These are phyloP conservation scores for Candida ponderosae DNA, from an alignment of 805 yeast species.

Conservation along the genomic window DNA sequence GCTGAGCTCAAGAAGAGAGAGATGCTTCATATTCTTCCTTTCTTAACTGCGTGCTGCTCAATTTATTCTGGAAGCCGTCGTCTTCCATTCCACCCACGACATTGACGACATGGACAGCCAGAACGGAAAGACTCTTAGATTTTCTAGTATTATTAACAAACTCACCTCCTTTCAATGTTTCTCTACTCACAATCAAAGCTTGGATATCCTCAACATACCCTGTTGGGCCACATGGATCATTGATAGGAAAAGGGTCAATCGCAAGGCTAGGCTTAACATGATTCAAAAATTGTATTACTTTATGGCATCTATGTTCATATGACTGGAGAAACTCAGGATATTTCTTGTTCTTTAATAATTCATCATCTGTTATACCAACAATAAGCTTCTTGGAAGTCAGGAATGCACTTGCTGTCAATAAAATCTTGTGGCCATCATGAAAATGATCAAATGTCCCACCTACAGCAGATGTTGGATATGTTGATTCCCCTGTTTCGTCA, in stretches of 20 bases:
- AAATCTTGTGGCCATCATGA: conserved; percentile 90
- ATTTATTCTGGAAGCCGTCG: conserved; percentile 54
- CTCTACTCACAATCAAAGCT: conserved; percentile 74
- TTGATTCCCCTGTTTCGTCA: conserved; percentile 16
- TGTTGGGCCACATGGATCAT: conserved; percentile 93
- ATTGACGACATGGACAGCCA: conserved; percentile 46
- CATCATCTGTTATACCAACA: conserved; percentile 78
- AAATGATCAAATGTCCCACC: conserved; percentile 98
- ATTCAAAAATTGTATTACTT: conserved; percentile 42
- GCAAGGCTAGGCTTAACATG: conserved; percentile 36
- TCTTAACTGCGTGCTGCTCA: conserved; percentile 81
- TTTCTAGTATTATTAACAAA: conserved; percentile 59
- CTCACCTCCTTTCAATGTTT: conserved; percentile 69
- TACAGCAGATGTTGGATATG: conserved; percentile 44
- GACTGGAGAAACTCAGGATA: conserved; percentile 57
- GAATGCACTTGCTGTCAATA: conserved; percentile 66
- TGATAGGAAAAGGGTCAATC: conserved; percentile 52
- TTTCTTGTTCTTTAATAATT: conserved; percentile 66
- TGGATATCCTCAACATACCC: conserved; percentile 67
- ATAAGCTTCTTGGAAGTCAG: conserved; percentile 48
- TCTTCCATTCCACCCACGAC: conserved; percentile 60
- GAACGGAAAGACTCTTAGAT: conserved; percentile 42
- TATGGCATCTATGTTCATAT: conserved; percentile 40
- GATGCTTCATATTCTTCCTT: conserved; percentile 19
- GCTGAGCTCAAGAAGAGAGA: too few species aligned